Base-by-base conservation (phyloP, 805 yeast genomes). In the Metschnikowia kunwiensis region DNA sequence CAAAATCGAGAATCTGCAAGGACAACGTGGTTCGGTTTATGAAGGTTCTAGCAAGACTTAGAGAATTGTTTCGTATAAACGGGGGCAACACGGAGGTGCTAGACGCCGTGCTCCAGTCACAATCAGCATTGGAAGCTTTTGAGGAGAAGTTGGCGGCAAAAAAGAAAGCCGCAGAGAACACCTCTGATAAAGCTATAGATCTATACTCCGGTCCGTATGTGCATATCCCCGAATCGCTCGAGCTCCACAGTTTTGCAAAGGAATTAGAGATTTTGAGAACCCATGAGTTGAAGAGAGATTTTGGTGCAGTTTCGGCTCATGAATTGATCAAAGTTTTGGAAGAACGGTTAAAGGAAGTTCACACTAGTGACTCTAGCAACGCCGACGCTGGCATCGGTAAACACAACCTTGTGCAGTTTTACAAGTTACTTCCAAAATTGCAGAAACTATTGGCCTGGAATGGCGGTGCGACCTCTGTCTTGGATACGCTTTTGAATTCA, bases 391-490 rank as follows among this genome's bases (percentile, higher is more conserved):
- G 38, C 8, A 27, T 37, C 16, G 16, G 18, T 6, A 24, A 23
- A 7, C 29, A 36, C 5, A 39, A 30, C 15, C 26, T 42, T 12
- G 30, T 27, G 2, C 23, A 30, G 4, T 47, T 34, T 24, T 28
- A 23, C 8, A 25, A 27, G 14, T 27, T 47, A 16, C 30, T 31
- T 8, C 34, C 43, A 2, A 44, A 28, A 10, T 32, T 47, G 5
- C 23, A 34, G 26, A 39, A 30, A 27, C 28, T 47, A 13, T 29
- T 47, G 9, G 42, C 36, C 5, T 24, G 38, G 40, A 80, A 81
- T 47, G 81, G 82, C 12, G 82, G 80, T 1, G 73, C 77, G 47
- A 64, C 80, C 2, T 74, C 73, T 34, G 67, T 76, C 9, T 67
- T 81, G 49, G 87, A 81, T 49, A 63, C 80, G 1, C 51, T 80